phyloP scores from a whole-genome alignment of 495 filamentous ascomycete genomes.

The Platismatia glauca region DNA sequence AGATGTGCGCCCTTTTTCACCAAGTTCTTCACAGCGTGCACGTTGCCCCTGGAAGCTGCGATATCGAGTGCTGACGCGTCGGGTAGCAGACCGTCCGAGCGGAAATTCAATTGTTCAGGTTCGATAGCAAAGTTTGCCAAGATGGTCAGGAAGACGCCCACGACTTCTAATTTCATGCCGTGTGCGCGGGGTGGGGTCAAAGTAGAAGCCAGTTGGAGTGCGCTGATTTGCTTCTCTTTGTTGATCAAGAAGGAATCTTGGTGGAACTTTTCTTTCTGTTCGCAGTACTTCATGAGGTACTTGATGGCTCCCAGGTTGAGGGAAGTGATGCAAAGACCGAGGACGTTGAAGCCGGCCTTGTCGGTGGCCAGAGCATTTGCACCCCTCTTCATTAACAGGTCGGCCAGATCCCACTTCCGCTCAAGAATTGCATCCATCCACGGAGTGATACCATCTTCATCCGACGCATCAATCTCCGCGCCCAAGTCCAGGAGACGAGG shows the following conservation, averaged over 20 bases:
- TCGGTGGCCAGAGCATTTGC: slow-evolving; percentile 21
- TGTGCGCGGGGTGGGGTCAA: slow-evolving; percentile 18
- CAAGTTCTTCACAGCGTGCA: slow-evolving; percentile 25
- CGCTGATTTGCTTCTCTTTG: slow-evolving; percentile 21
- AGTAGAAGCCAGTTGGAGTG: slow-evolving; percentile 21
- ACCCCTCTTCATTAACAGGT: slow-evolving; percentile 20
- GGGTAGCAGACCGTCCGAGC: slow-evolving; percentile 22
- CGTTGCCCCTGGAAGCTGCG: slow-evolving; percentile 21
- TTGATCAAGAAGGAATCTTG: slow-evolving; percentile 23
- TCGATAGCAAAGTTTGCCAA: slow-evolving; percentile 15
- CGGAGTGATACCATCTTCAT: slow-evolving; percentile 21
- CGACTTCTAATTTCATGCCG: slow-evolving; percentile 26
- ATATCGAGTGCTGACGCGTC: slow-evolving; percentile 25
- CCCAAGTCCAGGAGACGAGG: slow-evolving; percentile 21
- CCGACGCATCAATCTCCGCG: slow-evolving; percentile 13
- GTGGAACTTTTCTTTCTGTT: slow-evolving; percentile 12
- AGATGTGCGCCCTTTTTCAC: slow-evolving; percentile 23
- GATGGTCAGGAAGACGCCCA: slow-evolving; percentile 22
- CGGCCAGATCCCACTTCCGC: slow-evolving; percentile 27
- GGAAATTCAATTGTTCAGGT: slow-evolving; percentile 19
- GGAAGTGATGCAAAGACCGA: slow-evolving; percentile 24
- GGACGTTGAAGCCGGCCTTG: slow-evolving; percentile 24
- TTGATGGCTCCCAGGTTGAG: slow-evolving; percentile 26
- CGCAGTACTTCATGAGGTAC: slow-evolving; percentile 24
- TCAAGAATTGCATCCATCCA: slow-evolving; percentile 26